Evolutionary conservation across 164 flowering plant genomes (phyloP), one percentile per base, ranked within the genome.

Genomic region (Saururus chinensis): DNA sequence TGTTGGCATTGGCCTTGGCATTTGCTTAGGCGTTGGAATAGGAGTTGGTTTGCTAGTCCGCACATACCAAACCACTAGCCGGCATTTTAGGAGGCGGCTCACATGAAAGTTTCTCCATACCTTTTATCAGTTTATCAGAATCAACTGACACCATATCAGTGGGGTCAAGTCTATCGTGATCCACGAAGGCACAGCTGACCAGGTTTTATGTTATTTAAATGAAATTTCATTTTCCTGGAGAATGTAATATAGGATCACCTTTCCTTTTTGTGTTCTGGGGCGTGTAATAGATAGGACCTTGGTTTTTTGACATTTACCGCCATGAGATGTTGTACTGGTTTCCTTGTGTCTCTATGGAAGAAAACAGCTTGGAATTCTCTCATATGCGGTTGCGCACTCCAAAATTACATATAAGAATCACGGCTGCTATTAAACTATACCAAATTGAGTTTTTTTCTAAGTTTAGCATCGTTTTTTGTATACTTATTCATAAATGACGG

Each of bases 1-100:
- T 13, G 92, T 90, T 10, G 95, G 97, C 23, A 82, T 87, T 40
- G 92, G 97, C 30, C 92, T 90, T 23, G 97, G 97, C 37, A 65
- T 87, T 67, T 87, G 97, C 45, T 66, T 90, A 10, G 92, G 97
- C 49, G 30, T 90, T 9, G 97, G 97, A 9, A 73, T 87, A 23
- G 97, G 97, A 60, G 92, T 86, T 23, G 92, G 95, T 25, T 70
- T 90, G 73, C 69, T 87, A 59, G 89, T 81, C 52, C 95, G 89
- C 35, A 80, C 92, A 14, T 90, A 90, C 77, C 90, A 82, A 70
- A 49, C 86, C 58, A 84, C 97, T 53, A 77, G 85, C 7, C 51
- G 86, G 51, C 81, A 72, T 70, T 84, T 90, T 74, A 85, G 70
- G 70, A 80, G 89, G 57, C 76, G 86, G 62, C 79, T 84, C 10